A percentile compares a stretch with the other conserved stretches of the same genome.
Conservation (phyloP, 805 yeast species). For the Yarrowia divulgata region DNA sequence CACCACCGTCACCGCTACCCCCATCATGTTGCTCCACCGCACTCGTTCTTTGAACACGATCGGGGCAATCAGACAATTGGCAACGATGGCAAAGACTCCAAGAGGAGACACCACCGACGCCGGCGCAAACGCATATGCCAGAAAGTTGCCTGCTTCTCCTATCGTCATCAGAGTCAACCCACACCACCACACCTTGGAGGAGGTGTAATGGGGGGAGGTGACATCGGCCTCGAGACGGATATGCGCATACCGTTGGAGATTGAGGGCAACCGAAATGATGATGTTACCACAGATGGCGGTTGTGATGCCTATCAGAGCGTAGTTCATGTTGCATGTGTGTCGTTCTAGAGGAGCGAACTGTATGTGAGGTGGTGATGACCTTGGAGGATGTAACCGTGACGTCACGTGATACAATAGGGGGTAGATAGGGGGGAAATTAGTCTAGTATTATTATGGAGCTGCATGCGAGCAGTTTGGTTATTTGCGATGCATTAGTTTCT, state of each 20-base stretch:
- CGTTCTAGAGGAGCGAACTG: slow-evolving; percentile 4
- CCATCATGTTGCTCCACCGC: slow-evolving; percentile 51
- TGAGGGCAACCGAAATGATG: slow-evolving; percentile 52
- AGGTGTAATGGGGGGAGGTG: slow-evolving; percentile 16
- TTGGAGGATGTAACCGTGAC: not conserved
- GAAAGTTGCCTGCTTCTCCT: slow-evolving; percentile 58
- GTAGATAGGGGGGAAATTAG: not conserved
- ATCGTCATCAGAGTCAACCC: slow-evolving; percentile 43
- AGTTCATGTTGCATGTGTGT: slow-evolving; percentile 33
- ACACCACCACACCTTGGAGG: slow-evolving; percentile 34
- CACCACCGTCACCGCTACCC: slow-evolving; percentile 53
- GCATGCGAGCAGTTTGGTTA: too few relatives aligned
- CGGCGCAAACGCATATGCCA: slow-evolving; percentile 59
- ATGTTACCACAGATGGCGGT: slow-evolving; percentile 53
- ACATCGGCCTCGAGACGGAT: slow-evolving; percentile 45
- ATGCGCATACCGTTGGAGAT: slow-evolving; percentile 55
- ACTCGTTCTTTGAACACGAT: slow-evolving; percentile 55
- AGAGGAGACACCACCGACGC: slow-evolving; percentile 58
- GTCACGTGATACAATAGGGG: slow-evolving; percentile 5
- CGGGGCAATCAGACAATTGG: slow-evolving; percentile 60
- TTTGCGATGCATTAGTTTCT: too few relatives aligned
- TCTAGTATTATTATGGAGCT: too few relatives aligned
- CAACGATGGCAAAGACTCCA: slow-evolving; percentile 58
- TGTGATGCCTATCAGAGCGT: slow-evolving; percentile 49
- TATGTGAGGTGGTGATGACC: not conserved